Base-by-base conservation (phyloP, 352 stramenopile genomes). In the Phytophthora meadii region DNA sequence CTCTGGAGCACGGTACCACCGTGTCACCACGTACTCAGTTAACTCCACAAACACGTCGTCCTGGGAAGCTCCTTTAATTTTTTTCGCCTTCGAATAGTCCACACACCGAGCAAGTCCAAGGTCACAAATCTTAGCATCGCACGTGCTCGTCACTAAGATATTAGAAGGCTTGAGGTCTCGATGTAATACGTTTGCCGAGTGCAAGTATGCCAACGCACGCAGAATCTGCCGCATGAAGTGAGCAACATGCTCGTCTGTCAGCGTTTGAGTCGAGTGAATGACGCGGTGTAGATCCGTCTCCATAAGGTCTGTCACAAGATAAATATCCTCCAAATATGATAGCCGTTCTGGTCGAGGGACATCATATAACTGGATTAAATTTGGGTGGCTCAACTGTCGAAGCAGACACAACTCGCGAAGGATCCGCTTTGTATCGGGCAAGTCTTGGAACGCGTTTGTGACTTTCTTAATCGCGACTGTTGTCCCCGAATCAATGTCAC, bases 171-270 rank as follows among this genome's bases (percentile, higher is more conserved):
- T 99, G 28, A 99, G 72, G 65, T 99, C 97, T 7, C 98, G 84
- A 82, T 99, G 97, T 40, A 99, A 90, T 0, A 99, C 95, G 53
- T 97, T 95, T 8, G 93, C 95, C 11, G 93, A 99, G 79, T 99
- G 97, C 56, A 99, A 88, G 62, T 98, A 99, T 54, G 97, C 96
- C n/a, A 99, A 70, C 1, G 92, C 97, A 39, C 93, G 88, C 15
- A 99, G 70, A 52, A 99, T 97, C 76, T 99, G 96, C 44, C 98
- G 98, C 64, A 99, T 86, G 71, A 99, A 99, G 65, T 98, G 98
- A 19, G 93, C 88, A 11, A 97, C 85, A 63, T 98, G 93, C 53
- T 97, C 89, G 53, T 98, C 90, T 3, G 90, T 97, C 15, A 98
- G 78, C 12, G 85, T 94, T 68, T 98, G 93, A 2, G 85, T 93